Evolutionary conservation across 2,329 filamentous ascomycete species (phyloP).

Genomic region (Aspergillus hortae): DNA sequence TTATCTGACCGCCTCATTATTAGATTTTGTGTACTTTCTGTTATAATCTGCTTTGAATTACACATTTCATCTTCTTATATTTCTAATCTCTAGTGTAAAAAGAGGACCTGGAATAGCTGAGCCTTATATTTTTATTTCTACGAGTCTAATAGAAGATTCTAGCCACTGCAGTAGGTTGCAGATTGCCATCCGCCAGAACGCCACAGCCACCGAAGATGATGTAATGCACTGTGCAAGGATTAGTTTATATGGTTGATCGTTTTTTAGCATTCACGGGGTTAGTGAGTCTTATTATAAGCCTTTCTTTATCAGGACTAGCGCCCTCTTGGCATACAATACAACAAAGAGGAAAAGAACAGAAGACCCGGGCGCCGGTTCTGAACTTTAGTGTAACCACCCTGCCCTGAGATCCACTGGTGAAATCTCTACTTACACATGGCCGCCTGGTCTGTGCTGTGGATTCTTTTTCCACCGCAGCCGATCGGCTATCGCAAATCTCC

Average conservation of each 20-base stretch:
- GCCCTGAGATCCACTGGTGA: too few relatives aligned
- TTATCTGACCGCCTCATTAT: not conserved
- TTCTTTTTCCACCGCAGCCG: too few relatives aligned
- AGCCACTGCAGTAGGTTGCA: not conserved
- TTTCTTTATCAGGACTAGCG: constrained; percentile 1
- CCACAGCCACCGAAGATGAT: not conserved
- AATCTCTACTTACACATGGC: too few relatives aligned
- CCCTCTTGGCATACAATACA: not conserved
- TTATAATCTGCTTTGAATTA: not conserved
- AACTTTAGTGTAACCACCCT: not conserved
- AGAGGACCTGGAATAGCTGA: constrained; percentile 2
- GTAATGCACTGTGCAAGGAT: not conserved
- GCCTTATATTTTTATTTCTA: constrained; percentile 1
- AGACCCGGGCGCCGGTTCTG: constrained; percentile 1
- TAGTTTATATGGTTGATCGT: not conserved
- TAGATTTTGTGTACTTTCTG: not conserved
- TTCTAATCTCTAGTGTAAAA: constrained; percentile 1
- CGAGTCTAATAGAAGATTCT: constrained; percentile 1
- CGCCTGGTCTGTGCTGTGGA: too few relatives aligned
- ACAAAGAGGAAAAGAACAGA: not conserved
- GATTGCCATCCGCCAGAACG: not conserved
- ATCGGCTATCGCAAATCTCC: too few relatives aligned
- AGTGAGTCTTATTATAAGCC: not conserved
- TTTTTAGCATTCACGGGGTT: not conserved
- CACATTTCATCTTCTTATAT: constrained; percentile 3